These are phyloP conservation scores for Oenanthe javanica DNA, from an alignment of 140 eudicot species.

Conservation along the genomic window DNA sequence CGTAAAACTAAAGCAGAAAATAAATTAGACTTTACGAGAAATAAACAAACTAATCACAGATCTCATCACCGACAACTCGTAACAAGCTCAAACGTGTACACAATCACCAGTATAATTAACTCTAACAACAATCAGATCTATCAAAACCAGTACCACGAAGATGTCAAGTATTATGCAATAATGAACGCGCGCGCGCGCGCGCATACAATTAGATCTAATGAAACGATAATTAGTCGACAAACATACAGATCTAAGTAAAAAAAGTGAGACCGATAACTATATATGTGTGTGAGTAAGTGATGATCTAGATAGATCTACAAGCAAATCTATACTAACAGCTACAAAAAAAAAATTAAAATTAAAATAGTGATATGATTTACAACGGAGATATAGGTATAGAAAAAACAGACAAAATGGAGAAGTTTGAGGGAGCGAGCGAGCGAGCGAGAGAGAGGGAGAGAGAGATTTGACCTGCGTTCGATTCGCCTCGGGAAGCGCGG, in stretches of 20 bases:
- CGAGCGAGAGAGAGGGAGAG: background rate
- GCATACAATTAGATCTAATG: background rate
- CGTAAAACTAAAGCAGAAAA: background rate
- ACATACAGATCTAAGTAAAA: background rate
- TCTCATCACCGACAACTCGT: background rate
- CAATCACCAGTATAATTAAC: background rate
- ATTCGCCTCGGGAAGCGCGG: conserved; percentile 21
- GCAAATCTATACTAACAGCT: background rate
- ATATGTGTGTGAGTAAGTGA: background rate
- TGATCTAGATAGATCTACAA: background rate
- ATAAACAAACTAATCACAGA: background rate
- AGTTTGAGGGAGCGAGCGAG: background rate
- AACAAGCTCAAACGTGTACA: background rate
- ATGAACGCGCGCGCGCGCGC: too few relatives aligned
- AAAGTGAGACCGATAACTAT: background rate
- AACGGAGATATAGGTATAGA: background rate
- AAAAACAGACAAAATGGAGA: too few relatives aligned
- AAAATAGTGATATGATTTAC: background rate
- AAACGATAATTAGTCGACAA: background rate
- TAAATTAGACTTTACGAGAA: background rate
- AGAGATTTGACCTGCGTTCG: conserved; percentile 19
- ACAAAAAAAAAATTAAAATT: background rate
- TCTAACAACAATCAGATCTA: background rate
- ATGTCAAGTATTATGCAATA: too few relatives aligned
- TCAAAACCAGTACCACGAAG: background rate